These are phyloP conservation scores for Neurospora tetrasperma DNA, from an alignment of 495 filamentous ascomycete genomes.

Conservation along the genomic window DNA sequence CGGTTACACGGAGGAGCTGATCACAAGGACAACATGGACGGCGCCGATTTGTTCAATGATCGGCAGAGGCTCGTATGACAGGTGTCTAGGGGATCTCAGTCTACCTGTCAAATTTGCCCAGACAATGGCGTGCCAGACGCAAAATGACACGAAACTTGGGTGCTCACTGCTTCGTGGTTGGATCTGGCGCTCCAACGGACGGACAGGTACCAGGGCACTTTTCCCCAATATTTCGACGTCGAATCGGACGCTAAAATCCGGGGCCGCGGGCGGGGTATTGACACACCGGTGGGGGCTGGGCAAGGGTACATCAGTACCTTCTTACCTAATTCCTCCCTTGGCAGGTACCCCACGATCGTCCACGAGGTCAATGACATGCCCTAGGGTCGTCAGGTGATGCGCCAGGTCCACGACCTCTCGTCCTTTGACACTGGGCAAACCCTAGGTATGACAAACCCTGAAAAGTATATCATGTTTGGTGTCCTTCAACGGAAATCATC, in stretches of 20 bases:
- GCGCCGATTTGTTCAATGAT: background rate
- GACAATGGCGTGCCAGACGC: background rate
- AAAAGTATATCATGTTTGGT: background rate
- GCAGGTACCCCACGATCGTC: background rate
- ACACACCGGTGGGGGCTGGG: background rate
- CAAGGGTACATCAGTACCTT: background rate
- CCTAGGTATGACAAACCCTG: background rate
- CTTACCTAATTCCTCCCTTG: background rate
- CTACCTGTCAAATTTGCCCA: background rate
- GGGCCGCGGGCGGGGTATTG: background rate
- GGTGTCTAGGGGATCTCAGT: background rate
- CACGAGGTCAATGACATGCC: background rate
- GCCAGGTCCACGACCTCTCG: background rate
- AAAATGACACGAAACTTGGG: background rate
- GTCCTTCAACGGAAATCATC: background rate
- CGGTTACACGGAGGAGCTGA: background rate
- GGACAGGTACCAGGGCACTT: background rate
- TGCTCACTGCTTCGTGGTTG: background rate
- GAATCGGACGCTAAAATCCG: conserved; percentile 1
- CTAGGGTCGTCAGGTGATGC: background rate
- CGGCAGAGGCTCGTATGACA: background rate
- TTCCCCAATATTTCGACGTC: background rate
- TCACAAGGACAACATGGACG: background rate
- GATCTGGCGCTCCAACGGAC: background rate
- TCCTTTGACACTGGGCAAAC: background rate